These are phyloP conservation scores for Aspergillus steynii DNA, from an alignment of 495 filamentous ascomycete genomes.

Conservation along the genomic window DNA sequence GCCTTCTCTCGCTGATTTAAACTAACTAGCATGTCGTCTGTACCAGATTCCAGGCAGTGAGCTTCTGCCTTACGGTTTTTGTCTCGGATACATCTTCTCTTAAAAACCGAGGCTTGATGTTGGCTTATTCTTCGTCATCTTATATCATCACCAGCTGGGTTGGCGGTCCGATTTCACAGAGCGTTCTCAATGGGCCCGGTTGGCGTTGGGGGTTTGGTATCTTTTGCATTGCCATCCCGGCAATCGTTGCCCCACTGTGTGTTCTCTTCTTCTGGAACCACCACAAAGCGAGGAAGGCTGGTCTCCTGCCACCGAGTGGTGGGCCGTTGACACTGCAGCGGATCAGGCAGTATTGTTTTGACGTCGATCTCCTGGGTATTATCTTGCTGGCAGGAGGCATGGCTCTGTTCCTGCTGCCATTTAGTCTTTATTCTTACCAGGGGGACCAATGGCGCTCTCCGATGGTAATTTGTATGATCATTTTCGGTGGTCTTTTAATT, in stretches of 20 bases:
- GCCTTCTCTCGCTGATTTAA: background rate
- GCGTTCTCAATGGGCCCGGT: background rate
- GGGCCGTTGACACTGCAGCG: constrained; percentile 1
- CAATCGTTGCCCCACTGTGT: constrained; percentile 46
- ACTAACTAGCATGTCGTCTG: too few species aligned
- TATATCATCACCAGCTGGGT: constrained; percentile 50
- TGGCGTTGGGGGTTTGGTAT: constrained; percentile 62
- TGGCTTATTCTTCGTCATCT: constrained; percentile 53
- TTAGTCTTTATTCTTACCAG: constrained; percentile 25
- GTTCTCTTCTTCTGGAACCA: constrained; percentile 32
- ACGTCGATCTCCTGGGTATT: constrained; percentile 45
- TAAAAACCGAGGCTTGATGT: constrained; percentile 54
- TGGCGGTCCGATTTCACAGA: background rate
- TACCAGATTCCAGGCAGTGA: constrained; percentile 39
- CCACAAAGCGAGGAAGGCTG: constrained; percentile 48
- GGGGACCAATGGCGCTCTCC: constrained; percentile 46
- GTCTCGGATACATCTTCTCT: constrained; percentile 58
- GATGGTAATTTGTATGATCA: constrained; percentile 51
- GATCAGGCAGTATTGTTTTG: constrained; percentile 17
- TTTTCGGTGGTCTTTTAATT: constrained; percentile 51
- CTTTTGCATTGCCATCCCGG: constrained; percentile 56
- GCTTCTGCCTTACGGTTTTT: constrained; percentile 51
- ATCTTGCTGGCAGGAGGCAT: constrained; percentile 55
- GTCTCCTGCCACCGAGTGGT: constrained; percentile 20
- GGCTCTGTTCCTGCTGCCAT: constrained; percentile 54